Percentiles rank a stretch among this genome's conserved stretches.
Evolutionary conservation across 208 protist species (phyloP).

Genomic region (Trypanosoma rangeli): DNA sequence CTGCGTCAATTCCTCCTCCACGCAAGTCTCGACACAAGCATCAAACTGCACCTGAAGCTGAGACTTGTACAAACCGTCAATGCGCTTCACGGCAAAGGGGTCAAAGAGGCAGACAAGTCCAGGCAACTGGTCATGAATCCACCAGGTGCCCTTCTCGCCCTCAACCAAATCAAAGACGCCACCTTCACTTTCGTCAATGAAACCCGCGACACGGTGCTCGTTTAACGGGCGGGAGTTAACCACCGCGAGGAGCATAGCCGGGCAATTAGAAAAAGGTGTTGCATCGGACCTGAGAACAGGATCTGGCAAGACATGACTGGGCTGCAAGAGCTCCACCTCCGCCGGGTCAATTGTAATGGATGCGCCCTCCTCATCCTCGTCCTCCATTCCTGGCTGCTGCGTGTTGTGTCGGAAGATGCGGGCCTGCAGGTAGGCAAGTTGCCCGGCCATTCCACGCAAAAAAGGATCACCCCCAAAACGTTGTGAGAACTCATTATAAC

Average conservation of each 20-base stretch:
- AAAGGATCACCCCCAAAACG: slow-evolving; percentile 50
- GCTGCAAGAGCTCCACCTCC: slow-evolving; percentile 52
- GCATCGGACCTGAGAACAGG: neutral
- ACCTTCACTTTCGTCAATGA: slow-evolving; percentile 65
- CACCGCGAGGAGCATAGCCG: slow-evolving; percentile 17
- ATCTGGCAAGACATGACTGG: slow-evolving; percentile 9
- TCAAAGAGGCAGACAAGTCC: slow-evolving; percentile 45
- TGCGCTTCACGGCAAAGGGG: slow-evolving; percentile 30
- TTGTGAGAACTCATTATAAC: slow-evolving; percentile 33
- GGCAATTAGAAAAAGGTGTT: neutral
- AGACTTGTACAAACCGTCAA: slow-evolving; percentile 31
- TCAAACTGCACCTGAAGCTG: slow-evolving; percentile 17
- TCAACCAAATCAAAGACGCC: slow-evolving; percentile 62
- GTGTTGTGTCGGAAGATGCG: slow-evolving; percentile 37
- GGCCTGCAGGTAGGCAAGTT: slow-evolving; percentile 44
- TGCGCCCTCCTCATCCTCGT: slow-evolving; percentile 18
- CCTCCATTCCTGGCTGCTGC: slow-evolving; percentile 18
- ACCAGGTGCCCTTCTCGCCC: slow-evolving; percentile 35
- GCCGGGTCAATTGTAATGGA: slow-evolving; percentile 35
- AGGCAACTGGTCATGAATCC: slow-evolving; percentile 33
- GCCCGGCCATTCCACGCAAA: slow-evolving; percentile 29
- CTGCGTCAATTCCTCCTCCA: slow-evolving; percentile 22
- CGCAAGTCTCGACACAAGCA: slow-evolving; percentile 10
- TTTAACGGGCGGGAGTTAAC: slow-evolving; percentile 23
- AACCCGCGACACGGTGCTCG: slow-evolving; percentile 25